These are phyloP conservation scores for Colletotrichum melonis DNA, from an alignment of 2,329 filamentous ascomycete genomes.

Conservation along the genomic window DNA sequence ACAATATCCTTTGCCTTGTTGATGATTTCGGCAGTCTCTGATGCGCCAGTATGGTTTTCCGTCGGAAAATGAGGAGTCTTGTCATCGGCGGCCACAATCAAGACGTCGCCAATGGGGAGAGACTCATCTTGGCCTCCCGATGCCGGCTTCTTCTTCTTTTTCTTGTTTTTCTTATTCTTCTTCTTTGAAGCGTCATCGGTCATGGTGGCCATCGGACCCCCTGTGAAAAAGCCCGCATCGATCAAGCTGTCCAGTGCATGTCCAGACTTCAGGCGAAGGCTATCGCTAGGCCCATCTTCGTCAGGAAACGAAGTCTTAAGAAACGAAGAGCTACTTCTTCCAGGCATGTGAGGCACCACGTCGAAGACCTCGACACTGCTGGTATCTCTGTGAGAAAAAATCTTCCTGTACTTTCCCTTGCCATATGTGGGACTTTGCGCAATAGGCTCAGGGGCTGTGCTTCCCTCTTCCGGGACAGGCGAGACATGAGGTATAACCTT, in stretches of 20 bases:
- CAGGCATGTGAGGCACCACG: not conserved
- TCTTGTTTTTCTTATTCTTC: constrained; percentile 41
- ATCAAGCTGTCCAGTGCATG: not conserved
- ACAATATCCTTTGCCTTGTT: not conserved
- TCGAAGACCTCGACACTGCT: not conserved
- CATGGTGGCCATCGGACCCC: not conserved
- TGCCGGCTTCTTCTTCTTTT: constrained; percentile 38
- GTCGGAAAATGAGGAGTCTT: not conserved
- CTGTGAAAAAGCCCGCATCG: not conserved
- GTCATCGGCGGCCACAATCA: not conserved
- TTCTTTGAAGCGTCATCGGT: not conserved
- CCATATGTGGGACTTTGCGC: not conserved
- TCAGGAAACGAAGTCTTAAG: too few species aligned
- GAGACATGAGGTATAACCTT: not conserved
- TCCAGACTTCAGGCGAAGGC: not conserved
- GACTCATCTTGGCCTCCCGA: not conserved
- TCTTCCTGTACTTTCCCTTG: constrained; percentile 8
- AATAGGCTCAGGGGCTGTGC: not conserved
- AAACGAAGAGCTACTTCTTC: not conserved
- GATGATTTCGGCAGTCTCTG: not conserved
- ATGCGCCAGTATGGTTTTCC: not conserved
- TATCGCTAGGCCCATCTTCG: not conserved
- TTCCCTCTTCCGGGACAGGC: not conserved
- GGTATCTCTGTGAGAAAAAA: not conserved
- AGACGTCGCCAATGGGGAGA: not conserved